phyloP scores from a whole-genome alignment of 2,329 filamentous ascomycete genomes.

The Ophiostoma perfectum region DNA sequence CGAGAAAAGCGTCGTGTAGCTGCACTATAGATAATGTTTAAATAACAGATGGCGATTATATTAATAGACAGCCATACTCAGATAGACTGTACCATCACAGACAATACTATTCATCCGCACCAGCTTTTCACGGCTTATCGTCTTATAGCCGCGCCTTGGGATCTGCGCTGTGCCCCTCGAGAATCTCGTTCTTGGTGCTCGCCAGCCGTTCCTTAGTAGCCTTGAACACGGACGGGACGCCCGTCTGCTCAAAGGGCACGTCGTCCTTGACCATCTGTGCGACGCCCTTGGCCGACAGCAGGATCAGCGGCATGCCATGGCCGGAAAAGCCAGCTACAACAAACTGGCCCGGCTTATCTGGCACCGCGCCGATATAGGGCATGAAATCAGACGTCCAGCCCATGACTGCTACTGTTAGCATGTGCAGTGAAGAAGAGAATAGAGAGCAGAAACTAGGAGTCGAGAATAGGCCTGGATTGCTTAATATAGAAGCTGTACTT shows the following conservation, averaged over 20 bases:
- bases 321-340: background rate
- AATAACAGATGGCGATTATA: no score
- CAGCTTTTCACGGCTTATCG: background rate
- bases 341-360: background rate
- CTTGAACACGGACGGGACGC: background rate
- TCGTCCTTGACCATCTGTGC: background rate
- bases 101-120: no score
- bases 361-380: background rate
- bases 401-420: constrained; percentile 2
- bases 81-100: no score
- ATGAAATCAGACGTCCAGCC: background rate
- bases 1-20: no score
- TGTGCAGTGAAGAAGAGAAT: background rate
- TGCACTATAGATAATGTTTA: no score
- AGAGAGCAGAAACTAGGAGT: no score
- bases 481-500: background rate
- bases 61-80: no score
- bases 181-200: background rate
- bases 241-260: constrained; percentile 3
- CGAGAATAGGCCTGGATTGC: no score
- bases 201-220: background rate
- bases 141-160: background rate
- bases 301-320: constrained; percentile 8
- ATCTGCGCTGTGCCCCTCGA: background rate
- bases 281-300: background rate